Percentiles rank a stretch among this genome's conserved stretches.
phyloP scores from a whole-genome alignment of 2,329 filamentous ascomycete species.

The Ceratocystiopsis brevicomis region DNA sequence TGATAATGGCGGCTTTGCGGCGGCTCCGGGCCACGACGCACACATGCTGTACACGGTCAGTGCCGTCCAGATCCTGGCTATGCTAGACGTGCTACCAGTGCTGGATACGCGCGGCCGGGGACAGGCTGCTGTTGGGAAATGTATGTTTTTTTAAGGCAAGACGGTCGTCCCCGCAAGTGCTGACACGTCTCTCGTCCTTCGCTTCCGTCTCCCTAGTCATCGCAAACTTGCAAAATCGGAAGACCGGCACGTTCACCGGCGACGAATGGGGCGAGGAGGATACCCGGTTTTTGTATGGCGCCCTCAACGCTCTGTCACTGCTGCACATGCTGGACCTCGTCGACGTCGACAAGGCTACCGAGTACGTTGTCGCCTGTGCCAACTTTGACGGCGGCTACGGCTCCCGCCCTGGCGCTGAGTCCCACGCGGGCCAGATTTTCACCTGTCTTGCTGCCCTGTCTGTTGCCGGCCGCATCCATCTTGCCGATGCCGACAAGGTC shows the following conservation, averaged over 20 bases:
- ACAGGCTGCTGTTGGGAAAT: constrained; percentile 56
- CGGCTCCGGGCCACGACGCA: constrained; percentile 82
- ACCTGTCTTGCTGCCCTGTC: constrained; percentile 77
- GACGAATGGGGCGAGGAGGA: constrained; percentile 96
- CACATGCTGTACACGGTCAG: constrained; percentile 95
- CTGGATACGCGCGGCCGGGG: constrained; percentile 54
- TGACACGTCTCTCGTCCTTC: constrained; percentile 1
- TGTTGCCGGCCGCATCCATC: constrained; percentile 64
- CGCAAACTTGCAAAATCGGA: constrained; percentile 57
- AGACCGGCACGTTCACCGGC: constrained; percentile 75
- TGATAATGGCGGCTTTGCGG: constrained; percentile 76
- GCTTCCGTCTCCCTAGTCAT: constrained; percentile 37
- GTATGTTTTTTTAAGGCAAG: constrained; percentile 25
- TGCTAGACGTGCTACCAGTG: constrained; percentile 66
- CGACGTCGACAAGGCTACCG: constrained; percentile 62
- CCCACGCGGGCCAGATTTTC: constrained; percentile 88
- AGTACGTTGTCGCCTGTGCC: constrained; percentile 61
- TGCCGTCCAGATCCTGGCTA: constrained; percentile 81
- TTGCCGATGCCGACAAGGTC: constrained; percentile 65
- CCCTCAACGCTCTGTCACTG: constrained; percentile 75
- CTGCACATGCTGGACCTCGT: constrained; percentile 54
- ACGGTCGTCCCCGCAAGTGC: neutral
- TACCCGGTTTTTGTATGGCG: constrained; percentile 83
- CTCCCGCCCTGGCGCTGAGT: constrained; percentile 74
- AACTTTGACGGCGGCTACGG: constrained; percentile 95